phyloP scores from a whole-genome alignment of 2,329 filamentous ascomycete species.

The Aspergillus puulaauensis region DNA sequence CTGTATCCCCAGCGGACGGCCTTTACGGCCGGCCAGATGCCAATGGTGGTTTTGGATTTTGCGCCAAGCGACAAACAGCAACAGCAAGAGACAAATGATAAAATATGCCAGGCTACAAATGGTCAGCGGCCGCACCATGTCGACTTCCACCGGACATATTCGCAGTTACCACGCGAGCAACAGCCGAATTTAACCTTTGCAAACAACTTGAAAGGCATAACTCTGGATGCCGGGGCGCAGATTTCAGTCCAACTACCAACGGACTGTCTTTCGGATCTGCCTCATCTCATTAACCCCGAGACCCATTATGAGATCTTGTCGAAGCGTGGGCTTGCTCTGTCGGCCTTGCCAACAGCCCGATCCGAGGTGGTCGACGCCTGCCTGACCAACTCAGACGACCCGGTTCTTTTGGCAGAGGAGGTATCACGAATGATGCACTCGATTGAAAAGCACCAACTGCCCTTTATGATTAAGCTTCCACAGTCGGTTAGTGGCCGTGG shows the following conservation, averaged over 20 bases:
- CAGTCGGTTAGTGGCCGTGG: background rate
- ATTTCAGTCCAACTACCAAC: background rate
- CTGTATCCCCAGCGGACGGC: too few relatives aligned
- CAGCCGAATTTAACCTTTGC: background rate
- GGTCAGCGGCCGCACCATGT: too few relatives aligned
- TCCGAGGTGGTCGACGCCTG: background rate
- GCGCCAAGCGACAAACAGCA: too few relatives aligned
- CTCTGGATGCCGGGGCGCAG: background rate
- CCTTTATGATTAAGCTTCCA: background rate
- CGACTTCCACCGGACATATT: too few relatives aligned
- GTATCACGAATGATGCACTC: background rate
- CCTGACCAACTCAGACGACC: background rate
- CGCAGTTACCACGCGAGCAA: background rate
- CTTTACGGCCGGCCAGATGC: too few relatives aligned
- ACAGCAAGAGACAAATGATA: too few relatives aligned
- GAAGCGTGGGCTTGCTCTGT: background rate
- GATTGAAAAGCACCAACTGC: background rate
- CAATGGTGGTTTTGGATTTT: too few relatives aligned
- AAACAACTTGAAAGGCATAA: background rate
- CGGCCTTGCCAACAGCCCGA: background rate
- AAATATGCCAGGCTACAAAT: too few relatives aligned
- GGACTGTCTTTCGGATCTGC: background rate
- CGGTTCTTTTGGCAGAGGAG: too few relatives aligned
- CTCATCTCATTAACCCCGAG: background rate
- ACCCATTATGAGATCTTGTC: conserved; percentile 3